phyloP scores from a whole-genome alignment of 352 stramenopile genomes.

The Pythium dissimile region DNA sequence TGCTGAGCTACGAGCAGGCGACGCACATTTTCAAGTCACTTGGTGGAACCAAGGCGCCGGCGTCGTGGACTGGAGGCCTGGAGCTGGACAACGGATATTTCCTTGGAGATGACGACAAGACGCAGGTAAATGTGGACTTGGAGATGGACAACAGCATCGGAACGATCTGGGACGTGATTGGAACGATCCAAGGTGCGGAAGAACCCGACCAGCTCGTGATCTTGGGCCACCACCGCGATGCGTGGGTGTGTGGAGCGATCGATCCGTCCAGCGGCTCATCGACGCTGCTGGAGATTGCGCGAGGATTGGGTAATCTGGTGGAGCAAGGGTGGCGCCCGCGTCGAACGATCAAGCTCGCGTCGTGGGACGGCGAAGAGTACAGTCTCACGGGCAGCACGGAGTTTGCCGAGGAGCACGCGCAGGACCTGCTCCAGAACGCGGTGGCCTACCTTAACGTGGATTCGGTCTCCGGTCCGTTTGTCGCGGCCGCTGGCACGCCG shows the following conservation, averaged over 20 bases:
- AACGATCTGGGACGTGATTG: constrained; percentile 87
- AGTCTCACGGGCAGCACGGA: constrained; percentile 78
- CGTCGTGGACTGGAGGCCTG: constrained; percentile 53
- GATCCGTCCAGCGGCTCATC: constrained; percentile 82
- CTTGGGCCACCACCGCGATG: constrained; percentile 89
- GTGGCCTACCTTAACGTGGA: constrained; percentile 87
- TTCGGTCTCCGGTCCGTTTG: constrained; percentile 45
- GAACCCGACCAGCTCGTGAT: constrained; percentile 67
- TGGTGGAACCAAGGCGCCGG: constrained; percentile 43
- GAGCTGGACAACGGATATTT: constrained; percentile 57
- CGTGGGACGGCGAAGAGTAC: constrained; percentile 87
- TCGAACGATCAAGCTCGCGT: constrained; percentile 74
- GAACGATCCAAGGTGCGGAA: constrained; percentile 54
- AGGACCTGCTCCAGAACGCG: constrained; percentile 41
- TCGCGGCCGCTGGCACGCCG: constrained; percentile 50
- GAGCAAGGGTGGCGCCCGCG: constrained; percentile 61
- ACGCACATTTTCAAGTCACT: constrained; percentile 64
- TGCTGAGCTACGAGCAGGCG: constrained; percentile 79
- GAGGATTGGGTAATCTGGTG: constrained; percentile 54
- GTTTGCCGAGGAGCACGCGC: constrained; percentile 62
- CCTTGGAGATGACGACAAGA: constrained; percentile 60
- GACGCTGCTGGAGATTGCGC: constrained; percentile 78
- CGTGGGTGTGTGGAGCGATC: constrained; percentile 85
- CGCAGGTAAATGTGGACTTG: constrained; percentile 50
- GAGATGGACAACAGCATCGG: constrained; percentile 70